These are phyloP conservation scores for Parietaria judaica DNA, from an alignment of 306 rosid species.

Conservation along the genomic window DNA sequence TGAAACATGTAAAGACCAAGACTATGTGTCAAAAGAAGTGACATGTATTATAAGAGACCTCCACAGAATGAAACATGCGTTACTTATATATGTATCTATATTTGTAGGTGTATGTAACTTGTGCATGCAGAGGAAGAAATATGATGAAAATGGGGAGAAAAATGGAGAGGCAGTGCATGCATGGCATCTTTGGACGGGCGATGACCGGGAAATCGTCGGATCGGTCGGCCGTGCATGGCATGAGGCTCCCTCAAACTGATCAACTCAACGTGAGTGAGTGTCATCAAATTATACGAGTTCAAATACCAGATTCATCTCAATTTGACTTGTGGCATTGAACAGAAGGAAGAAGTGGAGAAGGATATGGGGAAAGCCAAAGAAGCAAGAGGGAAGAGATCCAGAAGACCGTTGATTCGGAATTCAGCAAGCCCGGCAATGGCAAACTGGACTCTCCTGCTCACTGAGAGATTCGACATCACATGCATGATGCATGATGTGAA, in stretches of 20 bases:
- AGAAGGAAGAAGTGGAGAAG: slow-evolving; percentile 32
- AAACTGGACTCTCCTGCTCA: slow-evolving; percentile 5
- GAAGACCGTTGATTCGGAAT: slow-evolving; percentile 28
- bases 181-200: slow-evolving; percentile 7
- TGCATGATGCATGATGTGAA: too few species aligned
- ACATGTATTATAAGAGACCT: too few species aligned
- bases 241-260: slow-evolving; percentile 13
- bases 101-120: too few species aligned
- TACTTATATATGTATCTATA: too few species aligned
- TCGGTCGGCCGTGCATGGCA: slow-evolving; percentile 29
- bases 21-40: too few species aligned
- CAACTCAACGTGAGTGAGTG: slow-evolving; percentile 14
- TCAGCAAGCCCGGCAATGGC: neutral
- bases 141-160: slow-evolving; percentile 10
- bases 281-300: too few species aligned
- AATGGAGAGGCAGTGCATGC: neutral
- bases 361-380: slow-evolving; percentile 27
- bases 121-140: too few species aligned
- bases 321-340: neutral
- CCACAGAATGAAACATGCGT: too few species aligned
- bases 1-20: neutral
- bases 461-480: neutral
- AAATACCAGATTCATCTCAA: too few species aligned
- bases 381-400: slow-evolving; percentile 31
- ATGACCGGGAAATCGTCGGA: slow-evolving; percentile 12